Base-by-base conservation (phyloP, 1,139 yeast species). In the Zygosaccharomyces pseudobailii region DNA sequence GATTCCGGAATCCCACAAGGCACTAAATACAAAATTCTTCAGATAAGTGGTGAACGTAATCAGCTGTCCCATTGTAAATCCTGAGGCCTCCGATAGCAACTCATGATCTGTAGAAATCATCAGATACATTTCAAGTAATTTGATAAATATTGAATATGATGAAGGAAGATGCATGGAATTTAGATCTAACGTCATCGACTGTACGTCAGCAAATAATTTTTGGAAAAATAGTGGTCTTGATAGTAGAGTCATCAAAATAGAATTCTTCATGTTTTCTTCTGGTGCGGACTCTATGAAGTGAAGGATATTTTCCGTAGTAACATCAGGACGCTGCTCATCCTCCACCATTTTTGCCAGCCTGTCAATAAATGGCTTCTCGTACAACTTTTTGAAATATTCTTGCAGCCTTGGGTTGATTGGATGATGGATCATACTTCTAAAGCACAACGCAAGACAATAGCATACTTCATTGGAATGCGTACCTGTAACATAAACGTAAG, bases 21-120 rank as follows among this genome's bases (percentile, higher is more conserved):
- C 62, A 4, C 78, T 69, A 44, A 83, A 74, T 23, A 83, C 76
- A n/a, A 82, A 66, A 28, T 69, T 67, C 53, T 80, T 80, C 45
- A 86, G 67, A 50, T 83, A 78, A 2, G 56, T 50, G 3, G 82
- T 70, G 50, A 86, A 72, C 0, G 66, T 59, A 3, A 57, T 52
- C 5, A 83, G 74, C n/a, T 79, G 74, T 0, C 67, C 71, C 13
- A 71, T 56, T 0, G 76, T 64, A n/a, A 86, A 64, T 32, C 70
- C 72, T 2, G 72, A 79, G 47, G 66, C 57, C 8, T 64, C 63
- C 45, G 56, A 45, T 32, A 78, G 75, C 45, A 84, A 68, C 58
- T 85, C 95, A 21, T 71, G 67, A 61, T 88, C 96, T 50, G 82
- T 86, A 0, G 90, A 79, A 3, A 88, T 79, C 31, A 82, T 76